These are phyloP conservation scores for Vigna hirtella DNA, from an alignment of 306 rosid genomes.

Conservation along the genomic window DNA sequence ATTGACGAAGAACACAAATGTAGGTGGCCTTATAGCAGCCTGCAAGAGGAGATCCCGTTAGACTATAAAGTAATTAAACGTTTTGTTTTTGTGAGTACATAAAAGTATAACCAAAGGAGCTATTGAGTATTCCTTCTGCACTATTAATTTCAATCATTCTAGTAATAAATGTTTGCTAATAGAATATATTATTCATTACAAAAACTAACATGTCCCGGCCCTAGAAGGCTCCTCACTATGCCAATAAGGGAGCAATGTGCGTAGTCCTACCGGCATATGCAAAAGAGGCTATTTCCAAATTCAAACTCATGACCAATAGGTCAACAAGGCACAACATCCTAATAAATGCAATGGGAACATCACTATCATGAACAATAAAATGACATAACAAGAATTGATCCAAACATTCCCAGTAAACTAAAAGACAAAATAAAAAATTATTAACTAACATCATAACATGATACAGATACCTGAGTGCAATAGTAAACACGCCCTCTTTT, in stretches of 20 bases:
- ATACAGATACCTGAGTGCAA: conserved; percentile 79
- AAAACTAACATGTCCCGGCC: too few species aligned
- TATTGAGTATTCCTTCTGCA: conserved; percentile 24
- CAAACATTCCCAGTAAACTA: conserved; percentile 21
- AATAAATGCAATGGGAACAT: not conserved
- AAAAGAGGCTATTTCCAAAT: too few species aligned
- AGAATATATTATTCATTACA: not conserved
- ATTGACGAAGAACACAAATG: conserved; percentile 93
- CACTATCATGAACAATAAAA: conserved; percentile 27
- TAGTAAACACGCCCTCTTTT: conserved; percentile 95
- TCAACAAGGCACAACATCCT: not conserved
- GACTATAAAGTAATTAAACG: conserved; percentile 4
- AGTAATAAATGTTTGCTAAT: not conserved
- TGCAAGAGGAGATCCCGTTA: conserved; percentile 49
- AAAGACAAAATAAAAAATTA: conserved; percentile 21
- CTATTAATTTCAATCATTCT: conserved; percentile 18
- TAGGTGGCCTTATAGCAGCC: conserved; percentile 99
- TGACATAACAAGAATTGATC: conserved; percentile 17
- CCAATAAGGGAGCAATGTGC: too few species aligned
- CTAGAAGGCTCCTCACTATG: too few species aligned
- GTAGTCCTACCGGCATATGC: too few species aligned
- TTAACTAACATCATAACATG: conserved; percentile 16
- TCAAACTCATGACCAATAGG: too few species aligned
- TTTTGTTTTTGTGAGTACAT: not conserved
- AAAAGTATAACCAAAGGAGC: conserved; percentile 4